Percentiles rank a stretch among this genome's conserved stretches.
phyloP scores from a whole-genome alignment of 306 rosid genomes.

The Trifolium dubium region DNA sequence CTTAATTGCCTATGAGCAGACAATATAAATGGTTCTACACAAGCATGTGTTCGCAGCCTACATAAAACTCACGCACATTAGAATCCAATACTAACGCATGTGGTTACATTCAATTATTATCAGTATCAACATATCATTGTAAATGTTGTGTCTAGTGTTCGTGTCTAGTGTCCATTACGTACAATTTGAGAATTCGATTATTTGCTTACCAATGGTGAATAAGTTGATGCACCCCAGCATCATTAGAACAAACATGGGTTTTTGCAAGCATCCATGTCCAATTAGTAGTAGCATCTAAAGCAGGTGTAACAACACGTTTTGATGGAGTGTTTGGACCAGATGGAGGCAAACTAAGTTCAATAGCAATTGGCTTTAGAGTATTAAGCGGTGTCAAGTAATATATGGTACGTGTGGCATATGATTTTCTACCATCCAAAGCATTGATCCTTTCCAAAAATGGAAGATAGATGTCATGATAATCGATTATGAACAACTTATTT shows the following conservation, averaged over 20 bases:
- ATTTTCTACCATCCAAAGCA: slow-evolving; percentile 84
- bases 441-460: slow-evolving; percentile 86
- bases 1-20: slow-evolving; percentile 91
- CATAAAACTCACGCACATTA: background rate
- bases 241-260: slow-evolving; percentile 88
- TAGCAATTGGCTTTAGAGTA: slow-evolving; percentile 85
- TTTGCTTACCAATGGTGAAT: slow-evolving; percentile 80
- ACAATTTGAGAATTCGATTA: background rate
- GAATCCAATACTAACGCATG: background rate
- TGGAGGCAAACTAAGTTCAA: slow-evolving; percentile 86
- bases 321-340: slow-evolving; percentile 60
- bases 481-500: slow-evolving; percentile 74
- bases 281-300: slow-evolving; percentile 74
- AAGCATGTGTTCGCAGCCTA: slow-evolving; percentile 90
- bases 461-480: slow-evolving; percentile 82
- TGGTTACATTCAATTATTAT: background rate
- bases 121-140: background rate
- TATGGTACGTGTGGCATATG: slow-evolving; percentile 87
- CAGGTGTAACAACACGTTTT: slow-evolving; percentile 73
- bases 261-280: slow-evolving; percentile 97
- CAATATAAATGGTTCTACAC: slow-evolving; percentile 80
- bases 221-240: slow-evolving; percentile 96
- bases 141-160: no score
- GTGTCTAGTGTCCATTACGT: no score
- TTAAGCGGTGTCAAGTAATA: slow-evolving; percentile 67